Evolutionary conservation across 495 filamentous ascomycete species (phyloP), one percentile per base, ranked within the genome.

Genomic region (Cudoniella acicularis): DNA sequence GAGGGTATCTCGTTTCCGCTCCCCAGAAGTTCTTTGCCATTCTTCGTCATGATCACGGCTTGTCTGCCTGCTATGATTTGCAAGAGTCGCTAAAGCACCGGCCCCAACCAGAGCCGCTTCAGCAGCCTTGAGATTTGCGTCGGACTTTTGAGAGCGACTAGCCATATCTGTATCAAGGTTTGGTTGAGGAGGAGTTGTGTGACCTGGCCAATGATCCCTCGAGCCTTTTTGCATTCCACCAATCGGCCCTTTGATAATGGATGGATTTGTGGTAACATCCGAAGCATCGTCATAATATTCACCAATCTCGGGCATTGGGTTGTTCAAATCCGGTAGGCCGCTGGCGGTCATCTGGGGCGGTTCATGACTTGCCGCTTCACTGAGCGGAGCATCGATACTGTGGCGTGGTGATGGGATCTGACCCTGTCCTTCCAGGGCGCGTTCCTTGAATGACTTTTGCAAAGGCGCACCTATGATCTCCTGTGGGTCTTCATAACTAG

Each of bases 211-310:
- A 49, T 81, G 77, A 50, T 81, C 77, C 26, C 70, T 73, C 51
- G 66, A 76, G 25, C 70, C 74, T 49, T 76, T 75, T 46, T 74
- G 69, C 26, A 70, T 66, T 27, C 81, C 82, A 50, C 78, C 83
- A 54, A 63, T 68, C 10, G 65, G 62, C 23, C 62, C 65, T 45
- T 68, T 60, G 21, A 68, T 63, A 59, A 86, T 81, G 1, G 89
- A 90, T 21, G 89, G 89, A 67, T 92, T 92, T 51, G 89, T 92
- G 54, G 78, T 85, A 23, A 91, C 80, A 48, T 91, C 89, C 1
- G 84, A 87, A 20, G 41, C 57, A 43, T 25, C 72, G 52, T 72
- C 72, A 36, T 61, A 63, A 60, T 80, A 72, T 6, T 36, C 6
- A 6, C 83, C 84, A 59, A 87, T 82, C 57, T 91, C 89, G 0